A percentile compares a stretch with the other conserved stretches of the same genome.
These are phyloP conservation scores for Alternaria solani DNA, from an alignment of 2,329 filamentous ascomycete genomes.

Conservation along the genomic window DNA sequence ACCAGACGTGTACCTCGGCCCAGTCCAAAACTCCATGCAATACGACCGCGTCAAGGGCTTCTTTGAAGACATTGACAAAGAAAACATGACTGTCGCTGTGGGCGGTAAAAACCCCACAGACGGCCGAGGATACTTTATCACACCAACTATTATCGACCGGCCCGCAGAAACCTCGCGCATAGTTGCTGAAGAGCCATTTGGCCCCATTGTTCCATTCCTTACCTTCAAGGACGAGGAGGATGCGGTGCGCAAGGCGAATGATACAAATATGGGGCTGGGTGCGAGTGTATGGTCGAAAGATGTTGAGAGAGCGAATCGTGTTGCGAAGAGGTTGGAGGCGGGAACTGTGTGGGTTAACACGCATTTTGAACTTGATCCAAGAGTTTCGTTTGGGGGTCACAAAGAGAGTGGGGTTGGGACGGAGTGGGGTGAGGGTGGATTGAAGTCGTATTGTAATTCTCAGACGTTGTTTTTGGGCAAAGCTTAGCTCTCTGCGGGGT, in stretches of 20 bases:
- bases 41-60: conserved; percentile 61
- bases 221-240: conserved; percentile 61
- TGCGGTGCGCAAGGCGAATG: conserved; percentile 57
- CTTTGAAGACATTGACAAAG: conserved; percentile 61
- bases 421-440: not conserved
- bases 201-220: not conserved
- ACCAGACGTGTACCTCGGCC: conserved; percentile 56
- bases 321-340: not conserved
- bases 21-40: conserved; percentile 24
- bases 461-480: not conserved
- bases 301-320: not conserved
- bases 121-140: conserved; percentile 60
- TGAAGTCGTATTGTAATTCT: not conserved
- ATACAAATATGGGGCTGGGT: conserved; percentile 57
- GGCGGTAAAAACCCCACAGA: conserved; percentile 37
- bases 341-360: conserved; percentile 51
- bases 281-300: conserved; percentile 29
- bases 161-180: conserved; percentile 58
- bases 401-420: not conserved
- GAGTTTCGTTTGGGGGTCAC: no score
- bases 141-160: conserved; percentile 60
- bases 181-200: not conserved
- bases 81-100: conserved; percentile 57
- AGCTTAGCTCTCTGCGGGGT: not conserved
- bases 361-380: no score